Conservation (phyloP, 257 asterid genomes). For the Jacaranda copaia region DNA sequence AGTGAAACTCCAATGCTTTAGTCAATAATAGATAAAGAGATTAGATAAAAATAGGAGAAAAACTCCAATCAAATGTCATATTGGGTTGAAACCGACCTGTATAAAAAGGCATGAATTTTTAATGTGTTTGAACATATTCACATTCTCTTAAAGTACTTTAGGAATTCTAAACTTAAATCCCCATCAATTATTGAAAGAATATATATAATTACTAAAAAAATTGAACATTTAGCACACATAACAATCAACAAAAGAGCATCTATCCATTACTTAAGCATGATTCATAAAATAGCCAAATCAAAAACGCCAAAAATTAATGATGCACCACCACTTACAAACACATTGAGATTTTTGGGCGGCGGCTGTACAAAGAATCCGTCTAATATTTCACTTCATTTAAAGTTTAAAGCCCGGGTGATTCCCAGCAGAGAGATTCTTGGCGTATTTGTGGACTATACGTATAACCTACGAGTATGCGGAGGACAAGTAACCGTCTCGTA, state of each 20-base stretch:
- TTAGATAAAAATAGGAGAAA: too few relatives aligned
- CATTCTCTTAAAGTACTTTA: too few relatives aligned
- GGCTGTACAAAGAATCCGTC: constrained; percentile 25
- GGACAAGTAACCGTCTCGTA: constrained; percentile 38
- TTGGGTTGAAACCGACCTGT: too few relatives aligned
- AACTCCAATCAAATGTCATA: too few relatives aligned
- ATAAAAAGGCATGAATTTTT: too few relatives aligned
- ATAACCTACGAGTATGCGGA: constrained; percentile 42
- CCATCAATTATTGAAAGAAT: too few relatives aligned
- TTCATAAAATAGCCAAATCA: background rate
- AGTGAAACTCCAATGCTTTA: too few relatives aligned
- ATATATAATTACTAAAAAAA: too few relatives aligned
- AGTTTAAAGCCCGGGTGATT: background rate
- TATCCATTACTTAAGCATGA: constrained; percentile 14
- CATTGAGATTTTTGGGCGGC: constrained; percentile 43
- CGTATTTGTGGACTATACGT: constrained; percentile 45
- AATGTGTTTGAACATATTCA: too few relatives aligned
- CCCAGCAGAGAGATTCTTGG: constrained; percentile 36
- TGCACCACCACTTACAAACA: constrained; percentile 26
- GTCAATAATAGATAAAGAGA: too few relatives aligned
- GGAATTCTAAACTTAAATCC: too few relatives aligned
- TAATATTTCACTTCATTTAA: constrained; percentile 12
- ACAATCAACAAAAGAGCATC: background rate
- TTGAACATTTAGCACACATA: too few relatives aligned
- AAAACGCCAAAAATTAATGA: constrained; percentile 7